Conservation (phyloP, 768 basidiomycete species). For the Rubroboletus pulcherrimus region DNA sequence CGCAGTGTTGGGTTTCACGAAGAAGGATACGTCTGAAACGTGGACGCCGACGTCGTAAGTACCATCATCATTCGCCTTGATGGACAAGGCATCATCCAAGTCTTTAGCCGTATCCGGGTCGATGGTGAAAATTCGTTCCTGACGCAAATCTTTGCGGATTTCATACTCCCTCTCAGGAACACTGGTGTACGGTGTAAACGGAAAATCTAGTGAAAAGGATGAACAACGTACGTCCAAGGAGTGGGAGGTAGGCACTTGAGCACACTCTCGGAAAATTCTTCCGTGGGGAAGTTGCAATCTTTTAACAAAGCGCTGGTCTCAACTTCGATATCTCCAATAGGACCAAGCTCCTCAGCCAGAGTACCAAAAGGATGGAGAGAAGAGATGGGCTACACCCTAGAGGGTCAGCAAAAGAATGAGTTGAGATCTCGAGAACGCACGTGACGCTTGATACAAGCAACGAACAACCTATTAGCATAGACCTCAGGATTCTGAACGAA, state of each 20-base stretch:
- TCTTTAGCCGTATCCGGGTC: constrained; percentile 90
- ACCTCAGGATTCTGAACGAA: constrained; percentile 93
- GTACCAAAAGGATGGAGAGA: constrained; percentile 99
- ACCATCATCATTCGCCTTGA: constrained; percentile 87
- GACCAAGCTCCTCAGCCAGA: constrained; percentile 94
- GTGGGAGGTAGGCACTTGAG: constrained; percentile 93
- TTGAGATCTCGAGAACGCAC: constrained; percentile 44
- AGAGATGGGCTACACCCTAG: constrained; percentile 67
- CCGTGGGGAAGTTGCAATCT: constrained; percentile 98
- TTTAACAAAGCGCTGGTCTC: constrained; percentile 97
- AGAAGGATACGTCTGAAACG: constrained; percentile 93
- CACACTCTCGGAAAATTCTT: constrained; percentile 94
- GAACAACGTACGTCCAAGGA: constrained; percentile 76
- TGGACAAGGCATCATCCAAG: constrained; percentile 90
- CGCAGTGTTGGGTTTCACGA: constrained; percentile 93
- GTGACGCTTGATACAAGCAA: constrained; percentile 98
- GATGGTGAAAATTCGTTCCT: constrained; percentile 86
- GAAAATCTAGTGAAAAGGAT: not conserved
- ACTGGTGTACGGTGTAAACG: constrained; percentile 35
- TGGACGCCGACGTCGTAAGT: constrained; percentile 94
- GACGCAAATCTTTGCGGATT: constrained; percentile 81
- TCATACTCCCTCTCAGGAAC: constrained; percentile 89
- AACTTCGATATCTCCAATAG: constrained; percentile 97
- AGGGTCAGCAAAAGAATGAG: constrained; percentile 14
- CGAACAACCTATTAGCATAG: constrained; percentile 89